Percentiles rank a stretch among this genome's conserved stretches.
phyloP scores from a whole-genome alignment of 169 alveolate genomes.

The Plasmodium vivax region DNA sequence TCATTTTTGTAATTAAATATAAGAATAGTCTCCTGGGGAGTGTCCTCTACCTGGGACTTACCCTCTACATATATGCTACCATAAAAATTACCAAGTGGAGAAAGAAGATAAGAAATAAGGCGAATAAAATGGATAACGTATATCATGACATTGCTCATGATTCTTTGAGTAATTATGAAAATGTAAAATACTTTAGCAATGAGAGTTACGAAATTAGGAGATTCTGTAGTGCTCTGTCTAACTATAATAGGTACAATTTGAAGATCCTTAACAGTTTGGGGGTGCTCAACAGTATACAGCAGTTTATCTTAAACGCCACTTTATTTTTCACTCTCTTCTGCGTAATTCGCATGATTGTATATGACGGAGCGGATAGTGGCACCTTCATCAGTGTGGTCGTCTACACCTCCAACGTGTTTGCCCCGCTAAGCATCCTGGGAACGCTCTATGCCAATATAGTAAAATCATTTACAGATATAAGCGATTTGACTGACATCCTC shows the following conservation, averaged over 20 bases:
- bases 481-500: constrained; percentile 35
- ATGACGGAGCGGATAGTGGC: constrained; percentile 69
- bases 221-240: constrained; percentile 76
- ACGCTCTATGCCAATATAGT: constrained; percentile 80
- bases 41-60: constrained; percentile 39
- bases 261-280: constrained; percentile 78
- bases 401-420: constrained; percentile 78
- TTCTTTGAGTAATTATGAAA: constrained; percentile 82
- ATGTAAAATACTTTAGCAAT: constrained; percentile 84
- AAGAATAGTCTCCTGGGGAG: constrained; percentile 42
- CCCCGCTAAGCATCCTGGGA: constrained; percentile 82
- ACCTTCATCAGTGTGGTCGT: constrained; percentile 62
- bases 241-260: constrained; percentile 77
- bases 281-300: constrained; percentile 79
- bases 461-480: constrained; percentile 63
- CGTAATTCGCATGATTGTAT: constrained; percentile 38
- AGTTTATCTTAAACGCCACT: constrained; percentile 51
- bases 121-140: constrained; percentile 82
- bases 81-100: constrained; percentile 81
- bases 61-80: constrained; percentile 67
- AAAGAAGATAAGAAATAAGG: constrained; percentile 78
- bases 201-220: constrained; percentile 79
- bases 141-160: constrained; percentile 83
- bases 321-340: constrained; percentile 49
- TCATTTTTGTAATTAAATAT: constrained; percentile 60